A percentile compares a stretch with the other conserved stretches of the same genome.
Conservation (phyloP, 257 asterid genomes). For the Salvia miltiorrhiza region DNA sequence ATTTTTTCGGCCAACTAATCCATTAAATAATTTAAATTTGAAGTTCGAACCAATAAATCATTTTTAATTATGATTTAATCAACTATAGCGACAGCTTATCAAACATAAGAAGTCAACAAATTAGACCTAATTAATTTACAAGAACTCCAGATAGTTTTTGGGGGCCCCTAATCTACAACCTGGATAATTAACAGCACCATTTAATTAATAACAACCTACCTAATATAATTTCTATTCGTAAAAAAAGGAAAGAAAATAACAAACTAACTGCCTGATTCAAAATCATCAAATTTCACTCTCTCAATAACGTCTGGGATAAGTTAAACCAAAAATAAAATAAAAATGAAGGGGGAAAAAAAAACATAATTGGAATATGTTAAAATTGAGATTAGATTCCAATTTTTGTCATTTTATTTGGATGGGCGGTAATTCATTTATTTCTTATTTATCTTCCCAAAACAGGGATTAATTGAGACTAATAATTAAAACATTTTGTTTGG, state of each 20-base stretch:
- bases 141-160: background rate
- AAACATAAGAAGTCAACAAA: conserved; percentile 21
- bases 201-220: conserved; percentile 4
- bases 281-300: background rate
- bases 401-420: conserved; percentile 12
- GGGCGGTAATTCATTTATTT: conserved; percentile 21
- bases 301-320: background rate
- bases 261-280: background rate
- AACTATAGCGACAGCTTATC: conserved; percentile 23
- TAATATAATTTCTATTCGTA: background rate
- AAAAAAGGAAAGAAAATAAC: background rate
- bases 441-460: conserved; percentile 20
- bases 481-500: conserved; percentile 4
- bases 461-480: background rate
- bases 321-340: background rate
- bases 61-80: conserved; percentile 7
- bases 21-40: background rate
- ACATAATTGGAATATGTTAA: background rate
- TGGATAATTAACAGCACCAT: background rate
- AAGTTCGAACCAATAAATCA: background rate
- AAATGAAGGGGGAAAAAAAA: background rate
- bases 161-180: conserved; percentile 10
- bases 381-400: background rate
- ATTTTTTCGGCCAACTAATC: conserved; percentile 16
- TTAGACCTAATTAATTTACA: conserved; percentile 18